Evolutionary conservation across 495 filamentous ascomycete species (phyloP).

Genomic region (Podospora anserina): DNA sequence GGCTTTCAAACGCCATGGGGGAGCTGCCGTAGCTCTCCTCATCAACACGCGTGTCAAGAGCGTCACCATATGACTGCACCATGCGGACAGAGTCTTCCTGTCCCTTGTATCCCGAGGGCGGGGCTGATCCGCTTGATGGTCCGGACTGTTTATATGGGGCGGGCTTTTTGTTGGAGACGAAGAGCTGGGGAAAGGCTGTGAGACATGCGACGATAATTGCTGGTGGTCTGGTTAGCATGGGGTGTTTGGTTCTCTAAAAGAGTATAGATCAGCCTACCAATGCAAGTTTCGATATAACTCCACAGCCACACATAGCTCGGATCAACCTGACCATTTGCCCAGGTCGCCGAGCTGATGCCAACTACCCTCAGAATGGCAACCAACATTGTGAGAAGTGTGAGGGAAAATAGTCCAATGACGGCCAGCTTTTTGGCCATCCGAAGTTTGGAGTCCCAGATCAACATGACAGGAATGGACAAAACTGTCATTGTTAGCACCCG

Average conservation of each 20-base stretch:
- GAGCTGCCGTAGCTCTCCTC: neutral
- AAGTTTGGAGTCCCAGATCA: slow-evolving; percentile 3
- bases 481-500: neutral
- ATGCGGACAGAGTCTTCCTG: neutral
- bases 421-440: neutral
- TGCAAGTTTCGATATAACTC: slow-evolving; percentile 6
- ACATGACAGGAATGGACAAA: neutral
- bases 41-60: neutral
- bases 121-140: neutral
- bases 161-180: neutral
- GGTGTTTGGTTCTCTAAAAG: neutral
- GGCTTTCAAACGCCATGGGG: neutral
- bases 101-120: neutral
- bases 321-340: neutral
- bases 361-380: slow-evolving; percentile 2
- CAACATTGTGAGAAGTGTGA: slow-evolving; percentile 2
- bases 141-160: neutral
- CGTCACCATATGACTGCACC: slow-evolving; percentile 1
- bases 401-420: slow-evolving; percentile 3
- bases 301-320: neutral
- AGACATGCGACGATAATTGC: slow-evolving; percentile 4
- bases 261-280: neutral
- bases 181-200: slow-evolving; percentile 6
- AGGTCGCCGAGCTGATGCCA: neutral
- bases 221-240: neutral